These are phyloP conservation scores for Kodamaea anthophila DNA, from an alignment of 1,139 yeast genomes.

Conservation along the genomic window DNA sequence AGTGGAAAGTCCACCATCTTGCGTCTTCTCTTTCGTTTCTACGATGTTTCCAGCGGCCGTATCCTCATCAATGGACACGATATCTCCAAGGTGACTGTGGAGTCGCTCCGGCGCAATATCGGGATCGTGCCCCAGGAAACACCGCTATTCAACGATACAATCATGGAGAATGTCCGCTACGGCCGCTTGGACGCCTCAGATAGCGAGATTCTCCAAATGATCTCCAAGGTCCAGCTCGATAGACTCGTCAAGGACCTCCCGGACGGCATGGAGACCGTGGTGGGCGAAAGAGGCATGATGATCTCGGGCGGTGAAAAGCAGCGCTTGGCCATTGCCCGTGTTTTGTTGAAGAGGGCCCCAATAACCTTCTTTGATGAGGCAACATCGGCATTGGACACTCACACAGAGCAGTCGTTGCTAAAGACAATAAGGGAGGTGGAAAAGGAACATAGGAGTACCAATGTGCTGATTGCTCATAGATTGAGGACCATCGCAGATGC, in stretches of 20 bases:
- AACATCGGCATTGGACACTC: constrained; percentile 93
- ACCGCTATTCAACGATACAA: constrained; percentile 88
- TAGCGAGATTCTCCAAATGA: constrained; percentile 61
- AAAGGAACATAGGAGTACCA: constrained; percentile 55
- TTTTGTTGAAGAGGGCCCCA: constrained; percentile 76
- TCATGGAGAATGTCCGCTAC: constrained; percentile 79
- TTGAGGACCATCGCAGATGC: constrained; percentile 91
- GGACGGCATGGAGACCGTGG: constrained; percentile 76
- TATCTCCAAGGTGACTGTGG: constrained; percentile 66
- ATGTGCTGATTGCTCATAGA: constrained; percentile 89
- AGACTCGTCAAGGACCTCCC: constrained; percentile 66
- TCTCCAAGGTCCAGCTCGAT: constrained; percentile 65
- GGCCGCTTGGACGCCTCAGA: constrained; percentile 74
- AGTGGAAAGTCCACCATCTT: constrained; percentile 91
- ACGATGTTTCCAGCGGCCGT: constrained; percentile 74
- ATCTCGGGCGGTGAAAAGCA: constrained; percentile 98
- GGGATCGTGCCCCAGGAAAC: constrained; percentile 99
- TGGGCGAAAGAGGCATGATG: constrained; percentile 99
- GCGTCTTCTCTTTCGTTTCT: constrained; percentile 75
- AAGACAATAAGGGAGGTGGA: constrained; percentile 64
- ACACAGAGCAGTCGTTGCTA: constrained; percentile 82
- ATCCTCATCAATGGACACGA: constrained; percentile 89
- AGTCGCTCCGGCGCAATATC: constrained; percentile 63
- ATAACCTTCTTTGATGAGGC: constrained; percentile 96
- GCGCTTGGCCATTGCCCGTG: constrained; percentile 86